Evolutionary conservation across 805 yeast genomes (phyloP), one percentile per base, ranked within the genome.

Genomic region (Yamadazyma sp.): DNA sequence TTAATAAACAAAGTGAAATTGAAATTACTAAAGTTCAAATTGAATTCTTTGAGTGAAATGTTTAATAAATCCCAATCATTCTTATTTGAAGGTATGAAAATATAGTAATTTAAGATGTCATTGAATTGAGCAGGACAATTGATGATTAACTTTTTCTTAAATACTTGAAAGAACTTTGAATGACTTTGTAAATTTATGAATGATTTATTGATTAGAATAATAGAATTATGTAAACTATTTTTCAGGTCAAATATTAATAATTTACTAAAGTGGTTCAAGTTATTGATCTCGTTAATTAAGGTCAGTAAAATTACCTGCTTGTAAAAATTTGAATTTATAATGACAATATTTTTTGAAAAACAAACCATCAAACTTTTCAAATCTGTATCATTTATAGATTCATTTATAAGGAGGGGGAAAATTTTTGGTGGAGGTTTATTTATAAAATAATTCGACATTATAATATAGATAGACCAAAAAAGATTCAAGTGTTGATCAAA

Each of bases 51-150:
- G 22, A 75, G 47, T 0, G 79, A 67, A n/a, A 73, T 45, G 11
- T 53, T 48, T 20, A 78, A 51, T 16, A 76, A 47, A 8, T 57
- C 52, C 75, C 78, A 70, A 38, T 73, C 73, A 30, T 56, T 56
- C 8, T 20, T 59, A 49, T 7, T 56, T 47, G 4, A 73, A 76
- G 45, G 40, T 10, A 31, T 44, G 30, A 69, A 60, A 5, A 74
- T 52, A 43, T 76, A 75, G 38, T 67, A 69, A 17, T 69, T 60
- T 12, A 78, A 55, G 36, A 76, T 54, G 42, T 75, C 80, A 30
- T 66, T 73, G 38, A 72, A 70, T 27, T 69, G 70, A 16, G 65
- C 47, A 1, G 81, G 79, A 35, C 78, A 70, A 38, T 66, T 72
- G 32, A 75, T 56, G n/a, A 75, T 49, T 16, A 76, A 47, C 38